A percentile compares a stretch with the other conserved stretches of the same genome.
Conservation (phyloP, 2,329 filamentous ascomycete species). For the Apiospora pterosperma region DNA sequence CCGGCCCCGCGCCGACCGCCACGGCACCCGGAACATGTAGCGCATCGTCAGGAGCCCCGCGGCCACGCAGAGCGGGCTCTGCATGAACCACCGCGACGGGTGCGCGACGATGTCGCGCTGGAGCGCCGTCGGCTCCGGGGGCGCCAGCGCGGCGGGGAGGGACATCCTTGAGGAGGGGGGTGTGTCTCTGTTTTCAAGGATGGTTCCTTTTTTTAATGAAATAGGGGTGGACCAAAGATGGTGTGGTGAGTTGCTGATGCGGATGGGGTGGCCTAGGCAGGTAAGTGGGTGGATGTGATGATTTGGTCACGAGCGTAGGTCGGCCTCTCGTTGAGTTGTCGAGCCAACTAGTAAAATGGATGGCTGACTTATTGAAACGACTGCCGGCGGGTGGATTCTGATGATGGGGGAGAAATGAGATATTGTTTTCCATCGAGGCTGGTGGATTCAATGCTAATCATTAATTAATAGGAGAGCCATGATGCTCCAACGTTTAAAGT, state of each 20-base stretch:
- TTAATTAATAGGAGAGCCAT: too few species aligned
- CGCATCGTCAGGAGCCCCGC: background rate
- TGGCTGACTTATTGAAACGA: background rate
- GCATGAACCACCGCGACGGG: background rate
- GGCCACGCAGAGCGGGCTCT: background rate
- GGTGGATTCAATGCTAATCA: too few species aligned
- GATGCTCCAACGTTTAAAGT: background rate
- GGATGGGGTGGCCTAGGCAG: background rate
- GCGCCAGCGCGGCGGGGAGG: background rate
- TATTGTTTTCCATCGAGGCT: background rate
- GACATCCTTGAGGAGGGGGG: background rate
- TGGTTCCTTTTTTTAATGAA: background rate
- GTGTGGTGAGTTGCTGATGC: background rate
- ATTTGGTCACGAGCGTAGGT: background rate
- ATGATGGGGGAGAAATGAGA: background rate
- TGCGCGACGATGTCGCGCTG: background rate
- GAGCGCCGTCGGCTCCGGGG: background rate
- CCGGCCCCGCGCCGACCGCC: background rate
- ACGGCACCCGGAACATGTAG: background rate
- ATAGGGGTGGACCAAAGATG: background rate
- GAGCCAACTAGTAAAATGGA: background rate
- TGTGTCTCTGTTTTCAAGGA: background rate
- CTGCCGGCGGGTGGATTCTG: background rate
- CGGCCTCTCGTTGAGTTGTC: background rate
- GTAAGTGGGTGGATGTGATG: background rate